phyloP scores from a whole-genome alignment of 1,284 basidiomycete species.

The Athelia sp. region DNA sequence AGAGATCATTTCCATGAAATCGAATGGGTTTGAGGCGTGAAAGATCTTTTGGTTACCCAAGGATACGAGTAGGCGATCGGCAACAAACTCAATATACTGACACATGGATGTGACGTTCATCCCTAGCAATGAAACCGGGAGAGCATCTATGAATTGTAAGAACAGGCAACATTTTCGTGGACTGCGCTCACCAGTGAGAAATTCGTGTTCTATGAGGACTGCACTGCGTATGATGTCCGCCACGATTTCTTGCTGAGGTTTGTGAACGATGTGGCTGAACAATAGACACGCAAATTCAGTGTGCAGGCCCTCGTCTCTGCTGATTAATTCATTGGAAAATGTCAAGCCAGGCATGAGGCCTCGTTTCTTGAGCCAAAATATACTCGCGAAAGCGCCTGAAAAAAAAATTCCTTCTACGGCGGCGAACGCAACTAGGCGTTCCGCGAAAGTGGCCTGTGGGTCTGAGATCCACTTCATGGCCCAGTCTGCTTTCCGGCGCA shows the following conservation, averaged over 20 bases:
- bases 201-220: slow-evolving; percentile 82
- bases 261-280: slow-evolving; percentile 79
- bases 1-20: slow-evolving; percentile 76
- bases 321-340: slow-evolving; percentile 97
- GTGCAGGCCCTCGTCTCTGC: slow-evolving; percentile 96
- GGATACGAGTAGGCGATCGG: slow-evolving; percentile 65
- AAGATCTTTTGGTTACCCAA: slow-evolving; percentile 69
- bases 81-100: slow-evolving; percentile 77
- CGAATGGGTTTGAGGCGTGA: slow-evolving; percentile 55
- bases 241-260: slow-evolving; percentile 81
- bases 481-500: slow-evolving; percentile 93
- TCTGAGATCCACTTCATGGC: slow-evolving; percentile 93
- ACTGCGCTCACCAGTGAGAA: slow-evolving; percentile 68
- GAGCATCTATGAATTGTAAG: slow-evolving; percentile 26
- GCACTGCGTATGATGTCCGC: slow-evolving; percentile 75
- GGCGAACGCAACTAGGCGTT: slow-evolving; percentile 95
- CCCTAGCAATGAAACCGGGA: slow-evolving; percentile 41
- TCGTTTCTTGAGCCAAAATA: slow-evolving; percentile 99
- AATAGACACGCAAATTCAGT: slow-evolving; percentile 97
- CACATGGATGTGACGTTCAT: slow-evolving; percentile 61
- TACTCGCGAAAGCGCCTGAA: slow-evolving; percentile 90
- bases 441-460: slow-evolving; percentile 77
- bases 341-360: slow-evolving; percentile 98
- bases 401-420: slow-evolving; percentile 99
- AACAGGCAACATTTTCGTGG: background rate